A percentile compares a stretch with the other conserved stretches of the same genome.
These are phyloP conservation scores for Tetrapisispora namnaoensis DNA, from an alignment of 805 yeast species.

Conservation along the genomic window DNA sequence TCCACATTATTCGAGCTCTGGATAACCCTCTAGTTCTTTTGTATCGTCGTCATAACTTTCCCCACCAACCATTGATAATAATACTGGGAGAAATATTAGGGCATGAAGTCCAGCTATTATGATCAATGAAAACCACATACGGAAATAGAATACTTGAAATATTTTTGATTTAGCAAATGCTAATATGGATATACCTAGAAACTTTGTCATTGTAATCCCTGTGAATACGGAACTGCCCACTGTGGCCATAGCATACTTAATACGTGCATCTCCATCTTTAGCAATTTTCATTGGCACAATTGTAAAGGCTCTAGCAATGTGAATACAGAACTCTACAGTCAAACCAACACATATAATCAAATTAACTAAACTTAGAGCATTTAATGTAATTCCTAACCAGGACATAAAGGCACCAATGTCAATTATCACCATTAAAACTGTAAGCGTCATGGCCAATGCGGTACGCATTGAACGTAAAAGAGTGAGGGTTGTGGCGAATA, in stretches of 20 bases:
- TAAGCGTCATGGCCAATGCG: constrained; percentile 44
- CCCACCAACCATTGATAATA: constrained; percentile 58
- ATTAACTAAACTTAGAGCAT: constrained; percentile 85
- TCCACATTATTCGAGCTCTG: neutral
- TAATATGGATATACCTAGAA: constrained; percentile 77
- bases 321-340: constrained; percentile 89
- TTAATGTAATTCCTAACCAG: constrained; percentile 62
- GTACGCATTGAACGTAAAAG: constrained; percentile 60
- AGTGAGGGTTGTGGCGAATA: constrained; percentile 43
- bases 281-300: constrained; percentile 30
- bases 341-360: constrained; percentile 86
- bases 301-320: constrained; percentile 71
- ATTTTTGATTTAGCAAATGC: constrained; percentile 83
- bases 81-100: constrained; percentile 66
- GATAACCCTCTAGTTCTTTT: neutral
- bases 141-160: constrained; percentile 82
- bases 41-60: neutral
- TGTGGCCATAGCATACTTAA: constrained; percentile 50
- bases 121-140: constrained; percentile 87
- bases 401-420: constrained; percentile 78
- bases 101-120: constrained; percentile 71
- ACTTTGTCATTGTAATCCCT: constrained; percentile 83
- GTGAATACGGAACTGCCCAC: constrained; percentile 89
- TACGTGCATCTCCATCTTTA: constrained; percentile 30
- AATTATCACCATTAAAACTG: constrained; percentile 54